Evolutionary conservation across 2,329 filamentous ascomycete species (phyloP).

Genomic region (Fusarium mangiferae): DNA sequence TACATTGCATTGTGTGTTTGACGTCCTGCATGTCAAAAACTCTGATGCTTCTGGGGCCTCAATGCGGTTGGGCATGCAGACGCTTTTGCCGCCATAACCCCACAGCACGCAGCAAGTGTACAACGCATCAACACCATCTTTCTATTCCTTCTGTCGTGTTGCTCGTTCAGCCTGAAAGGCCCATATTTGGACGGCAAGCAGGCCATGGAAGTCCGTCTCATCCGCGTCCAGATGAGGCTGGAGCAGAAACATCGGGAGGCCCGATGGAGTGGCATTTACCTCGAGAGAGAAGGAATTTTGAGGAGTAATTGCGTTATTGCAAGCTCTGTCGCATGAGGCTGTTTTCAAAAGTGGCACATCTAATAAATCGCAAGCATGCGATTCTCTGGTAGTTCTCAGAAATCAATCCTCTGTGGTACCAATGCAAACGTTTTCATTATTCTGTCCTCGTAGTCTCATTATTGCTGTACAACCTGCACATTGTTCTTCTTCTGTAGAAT

Average conservation of each 20-base stretch:
- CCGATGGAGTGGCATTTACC: neutral
- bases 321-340: neutral
- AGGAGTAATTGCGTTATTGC: neutral
- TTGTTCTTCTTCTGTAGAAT: constrained; percentile 83
- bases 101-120: constrained; percentile 53
- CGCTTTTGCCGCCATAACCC: constrained; percentile 55
- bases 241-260: neutral
- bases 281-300: neutral
- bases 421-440: constrained; percentile 20
- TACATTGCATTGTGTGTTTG: constrained; percentile 9
- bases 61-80: constrained; percentile 61
- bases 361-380: neutral
- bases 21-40: constrained; percentile 38
- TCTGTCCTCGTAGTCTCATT: constrained; percentile 36
- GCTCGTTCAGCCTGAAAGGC: constrained; percentile 25
- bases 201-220: neutral
- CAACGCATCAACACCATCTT: constrained; percentile 57
- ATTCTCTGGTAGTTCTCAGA: neutral
- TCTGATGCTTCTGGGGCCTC: constrained; percentile 37
- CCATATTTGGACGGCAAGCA: constrained; percentile 3
- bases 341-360: neutral
- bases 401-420: neutral
- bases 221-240: neutral
- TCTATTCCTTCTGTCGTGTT: constrained; percentile 7
- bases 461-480: constrained; percentile 85